Evolutionary conservation across 1,139 yeast genomes (phyloP).

Genomic region (Nakaseomyces uthaithaninus): DNA sequence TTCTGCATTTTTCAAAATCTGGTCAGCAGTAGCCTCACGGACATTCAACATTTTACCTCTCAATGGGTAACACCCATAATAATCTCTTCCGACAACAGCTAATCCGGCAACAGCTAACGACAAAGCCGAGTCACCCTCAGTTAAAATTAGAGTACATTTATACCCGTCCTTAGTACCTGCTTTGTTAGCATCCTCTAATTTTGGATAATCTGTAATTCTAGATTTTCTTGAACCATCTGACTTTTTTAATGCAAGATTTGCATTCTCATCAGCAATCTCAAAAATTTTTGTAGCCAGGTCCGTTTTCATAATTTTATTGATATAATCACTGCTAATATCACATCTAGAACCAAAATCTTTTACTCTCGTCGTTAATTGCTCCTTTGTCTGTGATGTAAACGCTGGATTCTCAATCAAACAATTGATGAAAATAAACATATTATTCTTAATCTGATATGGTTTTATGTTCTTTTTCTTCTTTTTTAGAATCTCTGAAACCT

Average conservation of each 20-base stretch:
- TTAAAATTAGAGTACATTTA: conserved; percentile 83
- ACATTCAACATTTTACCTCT: conserved; percentile 93
- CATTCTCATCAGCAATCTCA: conserved; percentile 79
- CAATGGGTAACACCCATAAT: conserved; percentile 91
- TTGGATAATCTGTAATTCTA: conserved; percentile 82
- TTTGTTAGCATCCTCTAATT: conserved; percentile 89
- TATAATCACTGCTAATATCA: conserved; percentile 64
- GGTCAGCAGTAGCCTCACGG: conserved; percentile 93
- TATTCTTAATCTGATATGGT: conserved; percentile 81
- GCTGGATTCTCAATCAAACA: conserved; percentile 95
- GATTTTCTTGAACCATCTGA: conserved; percentile 84
- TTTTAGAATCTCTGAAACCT: conserved; percentile 63
- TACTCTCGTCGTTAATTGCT: conserved; percentile 82
- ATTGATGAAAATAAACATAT: conserved; percentile 84
- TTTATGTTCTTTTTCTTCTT: conserved; percentile 74
- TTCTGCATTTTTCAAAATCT: conserved; percentile 84
- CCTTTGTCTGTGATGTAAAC: conserved; percentile 95
- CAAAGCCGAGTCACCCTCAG: conserved; percentile 97
- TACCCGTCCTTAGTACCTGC: conserved; percentile 94
- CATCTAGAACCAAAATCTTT: conserved; percentile 82
- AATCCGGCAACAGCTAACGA: conserved; percentile 90
- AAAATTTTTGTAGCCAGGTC: conserved; percentile 75
- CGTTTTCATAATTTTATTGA: conserved; percentile 64
- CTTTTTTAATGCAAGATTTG: conserved; percentile 77
- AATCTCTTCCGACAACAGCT: conserved; percentile 91